Conservation (phyloP, 2,329 filamentous ascomycete genomes). For the Fusarium continuum region DNA sequence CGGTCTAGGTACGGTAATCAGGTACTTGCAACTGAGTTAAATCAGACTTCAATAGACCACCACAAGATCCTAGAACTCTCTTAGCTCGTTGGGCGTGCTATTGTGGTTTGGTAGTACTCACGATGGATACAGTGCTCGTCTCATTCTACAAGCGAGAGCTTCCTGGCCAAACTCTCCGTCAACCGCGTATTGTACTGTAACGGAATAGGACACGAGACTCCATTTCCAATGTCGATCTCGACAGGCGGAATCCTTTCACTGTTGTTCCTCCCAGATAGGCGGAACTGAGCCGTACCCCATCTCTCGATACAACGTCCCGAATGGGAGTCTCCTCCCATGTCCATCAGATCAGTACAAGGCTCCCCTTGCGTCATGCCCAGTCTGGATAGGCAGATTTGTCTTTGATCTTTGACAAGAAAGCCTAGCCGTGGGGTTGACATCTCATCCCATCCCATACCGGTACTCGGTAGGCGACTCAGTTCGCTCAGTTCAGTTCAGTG, state of each 20-base stretch:
- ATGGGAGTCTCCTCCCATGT: slow-evolving; percentile 14
- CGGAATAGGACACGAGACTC: slow-evolving; percentile 21
- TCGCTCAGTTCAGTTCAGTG: too few species aligned
- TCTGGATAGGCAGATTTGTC: slow-evolving; percentile 34
- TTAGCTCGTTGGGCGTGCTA: neutral
- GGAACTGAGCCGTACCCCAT: slow-evolving; percentile 36
- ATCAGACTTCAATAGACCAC: slow-evolving; percentile 21
- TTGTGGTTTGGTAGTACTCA: slow-evolving; percentile 1
- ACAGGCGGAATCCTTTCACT: slow-evolving; percentile 25
- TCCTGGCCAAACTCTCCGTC: slow-evolving; percentile 5
- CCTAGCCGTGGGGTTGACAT: slow-evolving; percentile 40
- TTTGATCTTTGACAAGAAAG: slow-evolving; percentile 36
- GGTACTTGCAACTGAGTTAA: neutral
- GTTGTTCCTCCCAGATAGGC: slow-evolving; percentile 24
- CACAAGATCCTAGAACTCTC: neutral
- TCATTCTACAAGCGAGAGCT: slow-evolving; percentile 11
- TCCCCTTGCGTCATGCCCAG: slow-evolving; percentile 41
- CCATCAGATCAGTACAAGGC: slow-evolving; percentile 20
- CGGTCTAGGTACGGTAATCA: slow-evolving; percentile 14
- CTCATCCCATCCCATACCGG: slow-evolving; percentile 6
- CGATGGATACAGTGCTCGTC: slow-evolving; percentile 22
- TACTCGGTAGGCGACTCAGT: slow-evolving; percentile 15
- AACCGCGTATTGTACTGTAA: neutral
- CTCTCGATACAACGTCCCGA: slow-evolving; percentile 8
- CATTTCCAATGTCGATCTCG: slow-evolving; percentile 34